Evolutionary conservation across 768 basidiomycete genomes (phyloP).

Genomic region (Serendipita sp.): DNA sequence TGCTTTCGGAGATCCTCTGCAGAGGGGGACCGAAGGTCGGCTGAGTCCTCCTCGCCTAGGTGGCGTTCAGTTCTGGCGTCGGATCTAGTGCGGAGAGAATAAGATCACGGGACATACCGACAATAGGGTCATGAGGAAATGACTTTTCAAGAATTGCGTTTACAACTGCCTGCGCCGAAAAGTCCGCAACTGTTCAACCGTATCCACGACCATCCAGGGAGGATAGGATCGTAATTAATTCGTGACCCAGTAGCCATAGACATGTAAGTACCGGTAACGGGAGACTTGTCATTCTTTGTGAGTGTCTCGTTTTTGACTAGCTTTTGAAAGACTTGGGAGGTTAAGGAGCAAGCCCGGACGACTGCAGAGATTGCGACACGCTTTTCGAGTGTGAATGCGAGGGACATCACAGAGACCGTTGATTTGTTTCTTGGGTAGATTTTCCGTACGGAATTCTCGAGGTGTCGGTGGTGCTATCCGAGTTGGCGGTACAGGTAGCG

Average conservation of each 20-base stretch:
- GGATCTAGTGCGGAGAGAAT: not conserved
- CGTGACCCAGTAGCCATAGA: too few relatives aligned
- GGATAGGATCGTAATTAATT: too few relatives aligned
- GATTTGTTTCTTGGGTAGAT: not conserved
- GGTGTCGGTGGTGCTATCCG: too few relatives aligned
- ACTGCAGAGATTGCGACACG: conserved; percentile 77
- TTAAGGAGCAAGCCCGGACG: conserved; percentile 67
- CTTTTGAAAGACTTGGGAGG: conserved; percentile 70
- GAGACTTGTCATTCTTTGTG: conserved; percentile 82
- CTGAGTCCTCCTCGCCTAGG: conserved; percentile 71
- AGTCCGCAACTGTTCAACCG: conserved; percentile 71
- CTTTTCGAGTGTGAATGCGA: conserved; percentile 48
- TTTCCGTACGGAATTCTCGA: not conserved
- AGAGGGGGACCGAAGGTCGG: conserved; percentile 44
- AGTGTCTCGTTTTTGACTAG: conserved; percentile 75
- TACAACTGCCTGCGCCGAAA: conserved; percentile 84
- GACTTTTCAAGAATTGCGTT: conserved; percentile 57
- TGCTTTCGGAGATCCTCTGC: conserved; percentile 35
- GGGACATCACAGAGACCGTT: conserved; percentile 20
- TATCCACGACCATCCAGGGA: not conserved
- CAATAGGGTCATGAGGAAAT: conserved; percentile 76
- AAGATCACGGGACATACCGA: conserved; percentile 25
- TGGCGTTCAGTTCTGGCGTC: not conserved
- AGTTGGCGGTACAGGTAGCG: too few relatives aligned
- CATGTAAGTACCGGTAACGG: conserved; percentile 56